Conservation (phyloP, 148 eudicot genomes). For the Vaccinium corymbosum region DNA sequence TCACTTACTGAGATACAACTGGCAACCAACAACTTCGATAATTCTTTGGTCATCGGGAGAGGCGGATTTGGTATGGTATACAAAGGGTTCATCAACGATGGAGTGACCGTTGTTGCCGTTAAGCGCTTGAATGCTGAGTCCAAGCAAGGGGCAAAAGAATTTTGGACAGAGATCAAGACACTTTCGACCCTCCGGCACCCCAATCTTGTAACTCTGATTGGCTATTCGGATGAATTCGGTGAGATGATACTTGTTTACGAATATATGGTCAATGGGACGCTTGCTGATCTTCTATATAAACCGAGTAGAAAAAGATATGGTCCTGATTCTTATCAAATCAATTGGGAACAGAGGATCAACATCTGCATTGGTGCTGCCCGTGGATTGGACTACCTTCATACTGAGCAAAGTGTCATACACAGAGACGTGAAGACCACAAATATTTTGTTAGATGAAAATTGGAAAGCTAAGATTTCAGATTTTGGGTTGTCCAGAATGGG, state of each 20-base stretch:
- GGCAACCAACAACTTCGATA: conserved; percentile 16
- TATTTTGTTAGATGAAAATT: conserved; percentile 32
- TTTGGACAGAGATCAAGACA: conserved; percentile 22
- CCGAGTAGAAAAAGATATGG: neutral
- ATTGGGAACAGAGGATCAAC: conserved; percentile 25
- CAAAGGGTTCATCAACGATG: conserved; percentile 8
- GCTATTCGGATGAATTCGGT: conserved; percentile 28
- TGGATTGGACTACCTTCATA: conserved; percentile 19
- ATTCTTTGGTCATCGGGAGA: conserved; percentile 6
- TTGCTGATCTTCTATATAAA: conserved; percentile 34
- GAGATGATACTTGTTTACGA: conserved; percentile 47
- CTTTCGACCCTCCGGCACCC: conserved; percentile 14
- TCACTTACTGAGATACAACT: conserved; percentile 17
- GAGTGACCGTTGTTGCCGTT: conserved; percentile 8
- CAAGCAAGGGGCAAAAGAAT: conserved; percentile 19
- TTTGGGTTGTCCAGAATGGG: conserved; percentile 28
- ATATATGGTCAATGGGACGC: conserved; percentile 32
- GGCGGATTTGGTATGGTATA: conserved; percentile 23
- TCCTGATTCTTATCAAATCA: neutral
- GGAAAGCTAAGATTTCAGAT: conserved; percentile 37
- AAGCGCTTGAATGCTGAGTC: conserved; percentile 14
- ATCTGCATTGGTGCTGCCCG: conserved; percentile 30
- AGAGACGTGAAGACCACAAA: conserved; percentile 40
- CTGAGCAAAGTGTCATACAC: neutral
- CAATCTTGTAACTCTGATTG: conserved; percentile 34